Conservation (phyloP, 805 yeast genomes). For the Ogataea populi-albae region DNA sequence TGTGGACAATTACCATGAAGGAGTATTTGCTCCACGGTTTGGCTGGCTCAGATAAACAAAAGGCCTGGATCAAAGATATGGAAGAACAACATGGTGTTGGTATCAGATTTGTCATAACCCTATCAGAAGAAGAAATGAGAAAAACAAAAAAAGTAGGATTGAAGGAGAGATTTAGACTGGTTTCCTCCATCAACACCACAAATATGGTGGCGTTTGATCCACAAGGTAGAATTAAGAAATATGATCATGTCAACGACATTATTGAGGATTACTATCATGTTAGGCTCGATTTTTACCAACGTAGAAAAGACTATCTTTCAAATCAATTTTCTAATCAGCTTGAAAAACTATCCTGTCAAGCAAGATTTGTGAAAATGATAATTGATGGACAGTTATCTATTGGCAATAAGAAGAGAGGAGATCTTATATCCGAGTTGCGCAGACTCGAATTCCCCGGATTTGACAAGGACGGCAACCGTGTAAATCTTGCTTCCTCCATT, state of each 20-base stretch:
- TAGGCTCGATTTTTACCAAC: slow-evolving; percentile 85
- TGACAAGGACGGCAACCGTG: slow-evolving; percentile 65
- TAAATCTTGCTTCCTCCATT: slow-evolving; percentile 43
- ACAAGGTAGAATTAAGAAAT: slow-evolving; percentile 79
- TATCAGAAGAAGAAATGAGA: slow-evolving; percentile 78
- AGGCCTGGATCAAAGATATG: slow-evolving; percentile 90
- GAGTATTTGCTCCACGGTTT: slow-evolving; percentile 75
- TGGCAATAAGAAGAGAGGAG: slow-evolving; percentile 69
- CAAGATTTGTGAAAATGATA: slow-evolving; percentile 86
- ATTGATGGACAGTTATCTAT: slow-evolving; percentile 70
- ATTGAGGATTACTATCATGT: slow-evolving; percentile 81
- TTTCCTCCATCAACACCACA: slow-evolving; percentile 61
- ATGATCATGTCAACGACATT: slow-evolving; percentile 72
- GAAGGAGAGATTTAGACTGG: slow-evolving; percentile 78
- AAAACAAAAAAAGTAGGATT: slow-evolving; percentile 73
- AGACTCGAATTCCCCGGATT: slow-evolving; percentile 71
- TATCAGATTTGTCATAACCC: slow-evolving; percentile 72
- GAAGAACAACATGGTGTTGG: slow-evolving; percentile 88
- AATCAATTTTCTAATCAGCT: slow-evolving; percentile 69
- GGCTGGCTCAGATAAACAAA: slow-evolving; percentile 67
- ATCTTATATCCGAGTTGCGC: slow-evolving; percentile 61
- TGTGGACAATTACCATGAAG: slow-evolving; percentile 91
- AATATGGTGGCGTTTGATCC: slow-evolving; percentile 98
- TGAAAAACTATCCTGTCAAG: slow-evolving; percentile 75
- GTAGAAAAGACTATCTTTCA: slow-evolving; percentile 78